Conservation (phyloP, 768 basidiomycete species). For the Tricholoma furcatifolium region DNA sequence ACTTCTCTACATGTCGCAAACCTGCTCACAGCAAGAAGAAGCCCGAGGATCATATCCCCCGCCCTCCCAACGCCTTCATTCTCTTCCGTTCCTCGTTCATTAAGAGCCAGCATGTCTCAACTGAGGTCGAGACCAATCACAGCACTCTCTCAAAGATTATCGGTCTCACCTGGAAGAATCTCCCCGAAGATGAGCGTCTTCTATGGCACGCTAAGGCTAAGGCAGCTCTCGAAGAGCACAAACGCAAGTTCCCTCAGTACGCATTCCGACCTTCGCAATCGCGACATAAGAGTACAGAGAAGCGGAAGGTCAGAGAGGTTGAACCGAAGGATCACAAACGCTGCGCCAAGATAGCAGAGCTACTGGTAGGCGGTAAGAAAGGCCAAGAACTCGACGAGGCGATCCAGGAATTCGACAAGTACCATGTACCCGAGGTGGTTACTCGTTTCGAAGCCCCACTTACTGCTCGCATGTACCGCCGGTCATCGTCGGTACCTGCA, state of each 20-base stretch:
- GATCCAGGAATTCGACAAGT: slow-evolving; percentile 53
- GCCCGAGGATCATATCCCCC: slow-evolving; percentile 74
- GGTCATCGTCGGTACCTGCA: slow-evolving; percentile 63
- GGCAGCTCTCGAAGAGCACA: slow-evolving; percentile 70
- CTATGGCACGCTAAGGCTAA: slow-evolving; percentile 79
- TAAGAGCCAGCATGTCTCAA: slow-evolving; percentile 73
- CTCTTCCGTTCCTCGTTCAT: slow-evolving; percentile 84
- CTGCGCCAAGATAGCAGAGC: slow-evolving; percentile 65
- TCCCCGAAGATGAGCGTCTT: slow-evolving; percentile 72
- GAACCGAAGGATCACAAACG: slow-evolving; percentile 62
- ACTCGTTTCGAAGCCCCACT: slow-evolving; percentile 75
- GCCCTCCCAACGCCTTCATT: slow-evolving; percentile 85
- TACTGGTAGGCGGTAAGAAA: slow-evolving; percentile 55
- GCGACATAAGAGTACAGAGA: slow-evolving; percentile 43
- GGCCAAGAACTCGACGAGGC: slow-evolving; percentile 57
- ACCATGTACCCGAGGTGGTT: slow-evolving; percentile 56
- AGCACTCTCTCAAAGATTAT: slow-evolving; percentile 84
- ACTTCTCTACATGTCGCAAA: slow-evolving; percentile 36
- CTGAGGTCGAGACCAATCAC: slow-evolving; percentile 79
- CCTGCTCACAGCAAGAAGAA: slow-evolving; percentile 67
- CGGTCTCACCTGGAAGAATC: slow-evolving; percentile 78
- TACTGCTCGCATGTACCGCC: slow-evolving; percentile 66
- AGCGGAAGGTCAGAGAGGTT: slow-evolving; percentile 60
- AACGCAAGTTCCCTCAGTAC: slow-evolving; percentile 73
- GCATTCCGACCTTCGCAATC: slow-evolving; percentile 66